Base-by-base conservation (phyloP, 768 basidiomycete genomes). In the Gyrodon lividus region DNA sequence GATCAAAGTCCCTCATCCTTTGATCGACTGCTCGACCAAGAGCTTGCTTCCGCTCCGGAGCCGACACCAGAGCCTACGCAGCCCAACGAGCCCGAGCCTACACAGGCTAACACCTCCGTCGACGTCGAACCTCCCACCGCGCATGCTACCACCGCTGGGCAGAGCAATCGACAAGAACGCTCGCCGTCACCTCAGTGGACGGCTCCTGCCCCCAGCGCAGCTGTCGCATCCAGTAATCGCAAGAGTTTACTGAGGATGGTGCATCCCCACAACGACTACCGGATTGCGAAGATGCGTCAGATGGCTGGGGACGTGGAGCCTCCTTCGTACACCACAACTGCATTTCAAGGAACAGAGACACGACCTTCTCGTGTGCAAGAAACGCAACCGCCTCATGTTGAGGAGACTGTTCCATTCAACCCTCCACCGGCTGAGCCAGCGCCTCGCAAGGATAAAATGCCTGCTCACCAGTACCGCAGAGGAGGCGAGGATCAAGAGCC, bases 1-100 rank as follows among this genome's bases (percentile, higher is more conserved):
- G 64, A 67, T 52, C 65, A 61, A 28, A 71, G 71, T 26, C 67
- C 74, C 22, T 77, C 76, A 2, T 76, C 72, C 19, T 74, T 73
- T 48, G 71, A 71, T 48, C 65, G 68, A 28, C 62, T 73, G 51
- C 62, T 75, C 30, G 69, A 68, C 58, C 74, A 67, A 50, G 68
- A 62, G 44, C 62, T 64, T 26, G 43, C 30, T 53, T 67, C 51
- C 34, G 51, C 51, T 47, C 57, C 59, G 23, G 64, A 61, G 43
- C 57, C 63, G 8, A 59, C 62, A 35, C 59, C 59, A 23, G 62
- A 57, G n/a, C 48, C 59, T 6, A 48, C 59, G 12, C 59, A 58
- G 14, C 28, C 48, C 31, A 42, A 37, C 17, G 45, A 48, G n/a
- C 43, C 43, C 13, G 52, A 56, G 6, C 46, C 57, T 16, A 17